These are phyloP conservation scores for Aplosporella prunicola DNA, from an alignment of 2,329 filamentous ascomycete genomes.

Conservation along the genomic window DNA sequence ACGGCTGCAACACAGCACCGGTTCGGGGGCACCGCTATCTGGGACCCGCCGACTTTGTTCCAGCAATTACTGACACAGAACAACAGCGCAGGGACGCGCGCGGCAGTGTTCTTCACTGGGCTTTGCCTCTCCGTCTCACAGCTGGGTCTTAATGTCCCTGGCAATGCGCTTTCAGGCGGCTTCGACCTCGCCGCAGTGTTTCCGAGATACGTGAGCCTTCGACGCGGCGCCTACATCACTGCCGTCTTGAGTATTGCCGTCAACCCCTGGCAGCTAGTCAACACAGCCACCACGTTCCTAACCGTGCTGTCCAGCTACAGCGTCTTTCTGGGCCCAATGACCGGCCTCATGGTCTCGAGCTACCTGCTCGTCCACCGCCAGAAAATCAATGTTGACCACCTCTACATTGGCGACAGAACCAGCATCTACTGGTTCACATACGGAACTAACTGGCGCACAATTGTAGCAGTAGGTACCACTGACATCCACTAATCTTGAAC, in stretches of 20 bases:
- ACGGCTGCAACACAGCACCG: conserved; percentile 32
- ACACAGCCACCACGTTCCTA: conserved; percentile 19
- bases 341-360: conserved; percentile 15
- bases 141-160: conserved; percentile 12
- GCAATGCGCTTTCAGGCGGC: conserved; percentile 3
- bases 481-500: too few species aligned
- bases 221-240: conserved; percentile 24
- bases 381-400: conserved; percentile 13
- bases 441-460: conserved; percentile 3
- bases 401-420: background rate
- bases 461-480: background rate
- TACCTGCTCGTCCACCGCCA: background rate
- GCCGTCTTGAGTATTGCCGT: conserved; percentile 25
- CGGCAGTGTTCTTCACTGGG: conserved; percentile 1
- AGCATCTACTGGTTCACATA: conserved; percentile 5
- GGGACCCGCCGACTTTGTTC: conserved; percentile 28
- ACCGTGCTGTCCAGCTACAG: conserved; percentile 24
- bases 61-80: conserved; percentile 15
- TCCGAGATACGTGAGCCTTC: conserved; percentile 7
- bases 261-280: conserved; percentile 1
- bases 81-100: conserved; percentile 13
- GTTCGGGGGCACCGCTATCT: conserved; percentile 22
- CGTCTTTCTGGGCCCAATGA: conserved; percentile 20
- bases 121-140: conserved; percentile 1
- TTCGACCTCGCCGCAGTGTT: conserved; percentile 1